phyloP scores from a whole-genome alignment of 1,139 yeast species.

The Suhomyces coccinellae region DNA sequence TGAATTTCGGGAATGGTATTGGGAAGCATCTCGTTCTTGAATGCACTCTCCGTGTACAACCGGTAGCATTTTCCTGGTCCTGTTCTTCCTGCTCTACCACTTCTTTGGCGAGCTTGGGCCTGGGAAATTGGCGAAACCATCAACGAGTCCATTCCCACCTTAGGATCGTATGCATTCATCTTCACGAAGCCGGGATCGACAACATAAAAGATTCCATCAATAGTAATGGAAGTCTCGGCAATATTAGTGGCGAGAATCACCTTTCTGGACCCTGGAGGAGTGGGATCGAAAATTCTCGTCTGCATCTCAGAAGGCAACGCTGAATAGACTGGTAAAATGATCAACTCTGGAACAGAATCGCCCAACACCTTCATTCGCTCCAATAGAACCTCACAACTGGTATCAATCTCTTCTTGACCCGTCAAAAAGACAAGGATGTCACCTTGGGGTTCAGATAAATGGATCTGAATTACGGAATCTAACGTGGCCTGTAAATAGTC shows the following conservation, averaged over 20 bases:
- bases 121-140: slow-evolving; percentile 74
- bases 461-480: slow-evolving; percentile 81
- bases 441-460: slow-evolving; percentile 73
- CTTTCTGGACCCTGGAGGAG: slow-evolving; percentile 69
- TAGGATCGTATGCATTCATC: slow-evolving; percentile 73
- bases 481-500: slow-evolving; percentile 83
- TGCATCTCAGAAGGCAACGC: slow-evolving; percentile 78
- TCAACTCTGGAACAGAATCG: slow-evolving; percentile 59
- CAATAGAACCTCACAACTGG: slow-evolving; percentile 73
- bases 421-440: slow-evolving; percentile 84
- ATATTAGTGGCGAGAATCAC: slow-evolving; percentile 79
- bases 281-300: slow-evolving; percentile 68
- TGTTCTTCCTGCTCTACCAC: slow-evolving; percentile 86
- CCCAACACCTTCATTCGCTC: slow-evolving; percentile 71
- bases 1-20: slow-evolving; percentile 91
- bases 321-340: slow-evolving; percentile 85
- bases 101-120: slow-evolving; percentile 80
- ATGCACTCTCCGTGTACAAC: slow-evolving; percentile 70
- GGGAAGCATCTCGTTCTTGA: slow-evolving; percentile 73
- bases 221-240: slow-evolving; percentile 66
- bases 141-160: slow-evolving; percentile 74
- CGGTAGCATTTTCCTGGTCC: slow-evolving; percentile 84
- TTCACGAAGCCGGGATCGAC: slow-evolving; percentile 83
- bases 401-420: slow-evolving; percentile 92
- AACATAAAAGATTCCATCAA: slow-evolving; percentile 75